Evolutionary conservation across 23 red algal species (phyloP).

Genomic region (Gracilaria vermiculophylla): DNA sequence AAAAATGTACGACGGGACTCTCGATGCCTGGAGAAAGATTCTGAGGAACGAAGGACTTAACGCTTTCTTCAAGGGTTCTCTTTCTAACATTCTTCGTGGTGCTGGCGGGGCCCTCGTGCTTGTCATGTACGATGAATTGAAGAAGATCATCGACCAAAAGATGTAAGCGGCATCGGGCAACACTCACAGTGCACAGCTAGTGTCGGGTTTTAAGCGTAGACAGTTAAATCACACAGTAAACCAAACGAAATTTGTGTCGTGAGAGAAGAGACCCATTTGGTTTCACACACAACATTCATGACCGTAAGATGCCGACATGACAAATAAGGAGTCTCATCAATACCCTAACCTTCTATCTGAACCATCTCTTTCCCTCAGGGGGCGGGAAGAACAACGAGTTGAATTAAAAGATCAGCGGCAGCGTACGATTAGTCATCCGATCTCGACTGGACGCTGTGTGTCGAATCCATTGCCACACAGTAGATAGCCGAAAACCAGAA

Average conservation of each 20-base stretch:
- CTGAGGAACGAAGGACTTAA: conserved; percentile 75
- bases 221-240: not conserved
- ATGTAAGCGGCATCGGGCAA: conserved; percentile 15
- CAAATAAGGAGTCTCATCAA: too few relatives aligned
- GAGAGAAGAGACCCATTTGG: not conserved
- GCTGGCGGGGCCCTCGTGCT: conserved; percentile 97
- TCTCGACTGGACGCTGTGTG: too few relatives aligned
- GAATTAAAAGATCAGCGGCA: too few relatives aligned
- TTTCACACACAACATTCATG: not conserved
- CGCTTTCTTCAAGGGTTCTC: conserved; percentile 97
- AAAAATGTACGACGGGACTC: conserved; percentile 92
- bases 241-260: conserved; percentile 11
- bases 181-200: not conserved
- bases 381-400: too few relatives aligned
- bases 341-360: too few relatives aligned
- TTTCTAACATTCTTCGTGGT: conserved; percentile 97
- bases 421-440: too few relatives aligned
- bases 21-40: conserved; percentile 98
- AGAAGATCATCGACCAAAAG: conserved; percentile 86
- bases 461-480: too few relatives aligned
- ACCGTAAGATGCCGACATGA: too few relatives aligned
- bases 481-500: too few relatives aligned
- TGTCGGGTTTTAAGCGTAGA: not conserved
- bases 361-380: too few relatives aligned
- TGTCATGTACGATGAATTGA: conserved; percentile 98